Conservation (phyloP, 192 early-diverging fungal species). For the Gamsiella multidivaricata region DNA sequence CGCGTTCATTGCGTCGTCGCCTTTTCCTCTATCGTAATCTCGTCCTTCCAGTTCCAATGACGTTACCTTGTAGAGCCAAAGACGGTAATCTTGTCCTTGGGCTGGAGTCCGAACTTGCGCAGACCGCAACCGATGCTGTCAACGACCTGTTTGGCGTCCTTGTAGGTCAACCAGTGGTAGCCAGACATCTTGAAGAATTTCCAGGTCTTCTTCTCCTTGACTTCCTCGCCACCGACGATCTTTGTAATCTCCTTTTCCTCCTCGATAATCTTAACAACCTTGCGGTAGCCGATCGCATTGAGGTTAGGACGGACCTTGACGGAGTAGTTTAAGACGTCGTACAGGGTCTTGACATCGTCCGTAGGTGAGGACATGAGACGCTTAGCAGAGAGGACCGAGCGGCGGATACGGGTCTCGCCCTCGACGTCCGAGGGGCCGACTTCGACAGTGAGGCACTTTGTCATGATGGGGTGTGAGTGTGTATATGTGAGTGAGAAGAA, state of each 20-base stretch:
- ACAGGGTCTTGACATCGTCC: constrained; percentile 71
- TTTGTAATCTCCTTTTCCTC: constrained; percentile 82
- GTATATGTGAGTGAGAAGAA: neutral
- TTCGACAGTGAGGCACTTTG: constrained; percentile 55
- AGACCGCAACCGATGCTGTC: constrained; percentile 79
- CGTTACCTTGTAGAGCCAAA: constrained; percentile 78
- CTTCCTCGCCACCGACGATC: constrained; percentile 64
- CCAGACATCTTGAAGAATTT: constrained; percentile 81
- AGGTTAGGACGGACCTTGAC: constrained; percentile 64
- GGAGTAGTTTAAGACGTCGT: constrained; percentile 75
- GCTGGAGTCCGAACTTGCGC: constrained; percentile 66
- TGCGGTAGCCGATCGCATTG: constrained; percentile 77
- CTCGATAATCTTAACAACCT: constrained; percentile 70
- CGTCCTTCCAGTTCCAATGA: constrained; percentile 1
- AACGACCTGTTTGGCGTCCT: constrained; percentile 67
- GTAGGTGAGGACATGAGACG: constrained; percentile 57
- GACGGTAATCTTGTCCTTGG: constrained; percentile 66
- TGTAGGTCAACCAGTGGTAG: constrained; percentile 87
- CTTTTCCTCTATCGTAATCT: neutral
- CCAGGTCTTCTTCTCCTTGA: constrained; percentile 82
- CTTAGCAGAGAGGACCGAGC: constrained; percentile 58
- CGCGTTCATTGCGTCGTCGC: too few species aligned
- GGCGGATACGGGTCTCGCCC: constrained; percentile 59
- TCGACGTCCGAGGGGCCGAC: constrained; percentile 49
- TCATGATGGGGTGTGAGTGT: constrained; percentile 36